phyloP scores from a whole-genome alignment of 1,284 basidiomycete species.

The Stygiomarasmius scandens region DNA sequence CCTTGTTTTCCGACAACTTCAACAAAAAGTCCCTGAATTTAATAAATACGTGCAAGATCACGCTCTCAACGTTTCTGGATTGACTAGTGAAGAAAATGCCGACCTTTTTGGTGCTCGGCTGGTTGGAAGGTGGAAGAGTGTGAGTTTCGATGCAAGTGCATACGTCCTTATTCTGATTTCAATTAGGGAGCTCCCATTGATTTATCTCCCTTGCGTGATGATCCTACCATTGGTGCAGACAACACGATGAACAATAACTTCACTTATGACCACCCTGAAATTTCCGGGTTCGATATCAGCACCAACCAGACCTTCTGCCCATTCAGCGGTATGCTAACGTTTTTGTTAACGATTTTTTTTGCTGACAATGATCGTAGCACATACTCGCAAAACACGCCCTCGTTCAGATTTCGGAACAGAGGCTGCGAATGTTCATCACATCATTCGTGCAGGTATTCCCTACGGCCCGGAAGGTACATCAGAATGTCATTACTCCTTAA shows the following conservation, averaged over 20 bases:
- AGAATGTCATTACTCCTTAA: too few species aligned
- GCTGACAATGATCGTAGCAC: too few species aligned
- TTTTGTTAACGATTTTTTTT: too few species aligned
- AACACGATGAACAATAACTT: constrained; percentile 41
- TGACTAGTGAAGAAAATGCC: constrained; percentile 23
- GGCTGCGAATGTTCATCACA: constrained; percentile 16
- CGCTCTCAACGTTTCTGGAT: constrained; percentile 19
- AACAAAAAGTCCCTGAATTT: constrained; percentile 34
- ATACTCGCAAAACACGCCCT: constrained; percentile 34
- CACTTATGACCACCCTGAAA: constrained; percentile 24
- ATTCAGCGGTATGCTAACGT: too few species aligned
- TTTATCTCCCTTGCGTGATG: constrained; percentile 33
- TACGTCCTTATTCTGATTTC: too few species aligned
- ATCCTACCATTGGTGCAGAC: constrained; percentile 34
- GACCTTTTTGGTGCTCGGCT: constrained; percentile 32
- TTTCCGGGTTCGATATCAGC: constrained; percentile 9
- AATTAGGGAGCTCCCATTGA: constrained; percentile 40
- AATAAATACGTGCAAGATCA: constrained; percentile 29
- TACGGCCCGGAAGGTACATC: constrained; percentile 37
- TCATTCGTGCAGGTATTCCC: constrained; percentile 40
- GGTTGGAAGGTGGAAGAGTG: constrained; percentile 37
- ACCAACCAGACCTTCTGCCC: constrained; percentile 33
- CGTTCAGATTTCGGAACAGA: constrained; percentile 21
- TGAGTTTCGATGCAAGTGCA: too few species aligned
- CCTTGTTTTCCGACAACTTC: constrained; percentile 33